These are phyloP conservation scores for Leccinum truebloodii DNA, from an alignment of 768 basidiomycete genomes.

Conservation along the genomic window DNA sequence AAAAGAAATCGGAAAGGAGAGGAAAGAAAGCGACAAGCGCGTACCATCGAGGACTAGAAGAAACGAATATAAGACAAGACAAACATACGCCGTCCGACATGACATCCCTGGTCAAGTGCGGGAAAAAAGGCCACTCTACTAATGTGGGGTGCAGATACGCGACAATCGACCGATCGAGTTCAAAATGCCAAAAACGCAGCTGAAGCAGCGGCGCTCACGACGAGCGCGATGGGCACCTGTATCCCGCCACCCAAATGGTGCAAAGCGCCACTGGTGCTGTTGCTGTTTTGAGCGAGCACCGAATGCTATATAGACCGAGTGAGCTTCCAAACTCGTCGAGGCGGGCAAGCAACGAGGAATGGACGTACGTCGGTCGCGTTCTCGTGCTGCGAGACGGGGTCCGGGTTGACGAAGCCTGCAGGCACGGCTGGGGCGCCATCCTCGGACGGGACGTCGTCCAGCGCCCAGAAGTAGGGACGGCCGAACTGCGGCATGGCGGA, in stretches of 20 bases:
- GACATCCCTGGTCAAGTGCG: not conserved
- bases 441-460: conserved; percentile 10
- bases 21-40: not conserved
- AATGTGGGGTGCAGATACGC: not conserved
- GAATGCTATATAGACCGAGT: not conserved
- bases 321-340: not conserved
- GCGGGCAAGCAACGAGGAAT: too few relatives aligned
- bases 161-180: not conserved
- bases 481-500: conserved; percentile 27
- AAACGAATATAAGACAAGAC: not conserved
- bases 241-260: conserved; percentile 7
- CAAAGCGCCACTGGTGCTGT: conserved; percentile 14
- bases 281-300: conserved; percentile 1
- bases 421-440: not conserved
- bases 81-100: too few relatives aligned
- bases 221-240: conserved; percentile 4
- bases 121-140: not conserved
- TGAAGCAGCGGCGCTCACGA: conserved; percentile 8
- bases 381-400: not conserved
- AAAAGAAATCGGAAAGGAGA: not conserved
- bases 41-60: not conserved
- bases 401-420: not conserved
- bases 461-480: conserved; percentile 8
- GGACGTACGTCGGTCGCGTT: conserved; percentile 1
- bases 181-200: not conserved